These are phyloP conservation scores for Ceratobasidium sp. DNA, from an alignment of 1,284 basidiomycete genomes.

Conservation along the genomic window DNA sequence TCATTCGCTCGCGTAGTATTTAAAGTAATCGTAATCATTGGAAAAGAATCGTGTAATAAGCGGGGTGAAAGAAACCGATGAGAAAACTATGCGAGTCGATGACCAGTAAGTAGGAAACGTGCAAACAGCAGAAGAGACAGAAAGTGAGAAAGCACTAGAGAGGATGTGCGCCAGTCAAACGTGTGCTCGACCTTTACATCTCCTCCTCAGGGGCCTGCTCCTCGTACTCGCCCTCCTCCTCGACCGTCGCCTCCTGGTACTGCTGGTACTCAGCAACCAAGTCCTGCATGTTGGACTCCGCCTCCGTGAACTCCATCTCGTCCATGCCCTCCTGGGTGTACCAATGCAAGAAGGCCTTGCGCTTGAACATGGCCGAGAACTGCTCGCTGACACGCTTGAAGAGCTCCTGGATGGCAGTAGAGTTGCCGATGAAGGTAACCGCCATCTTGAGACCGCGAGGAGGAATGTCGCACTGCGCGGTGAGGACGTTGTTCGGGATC, in stretches of 20 bases:
- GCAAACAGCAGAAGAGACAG: conserved; percentile 23
- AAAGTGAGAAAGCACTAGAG: background rate
- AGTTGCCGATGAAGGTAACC: too few relatives aligned
- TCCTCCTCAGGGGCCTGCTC: conserved; percentile 71
- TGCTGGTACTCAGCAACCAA: conserved; percentile 62
- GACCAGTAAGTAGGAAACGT: conserved; percentile 28
- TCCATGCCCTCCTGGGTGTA: conserved; percentile 93
- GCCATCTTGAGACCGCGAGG: conserved; percentile 87
- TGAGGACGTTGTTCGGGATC: conserved; percentile 89
- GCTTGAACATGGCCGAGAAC: conserved; percentile 86
- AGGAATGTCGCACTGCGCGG: conserved; percentile 81
- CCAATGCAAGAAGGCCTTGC: conserved; percentile 91
- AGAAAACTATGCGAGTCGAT: conserved; percentile 41
- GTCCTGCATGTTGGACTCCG: conserved; percentile 86
- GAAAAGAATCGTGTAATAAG: conserved; percentile 35
- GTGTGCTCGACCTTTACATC: conserved; percentile 6
- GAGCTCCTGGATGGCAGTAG: conserved; percentile 89
- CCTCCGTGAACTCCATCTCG: conserved; percentile 92
- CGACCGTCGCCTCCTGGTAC: conserved; percentile 64
- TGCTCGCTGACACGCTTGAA: too few relatives aligned
- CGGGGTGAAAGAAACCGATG: conserved; percentile 31
- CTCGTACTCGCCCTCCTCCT: conserved; percentile 87
- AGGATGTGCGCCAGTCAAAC: background rate
- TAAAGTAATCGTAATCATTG: conserved; percentile 40
- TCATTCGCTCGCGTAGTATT: conserved; percentile 40